phyloP scores from a whole-genome alignment of 2,329 filamentous ascomycete genomes.

The Neoscytalidium dimidiatum region DNA sequence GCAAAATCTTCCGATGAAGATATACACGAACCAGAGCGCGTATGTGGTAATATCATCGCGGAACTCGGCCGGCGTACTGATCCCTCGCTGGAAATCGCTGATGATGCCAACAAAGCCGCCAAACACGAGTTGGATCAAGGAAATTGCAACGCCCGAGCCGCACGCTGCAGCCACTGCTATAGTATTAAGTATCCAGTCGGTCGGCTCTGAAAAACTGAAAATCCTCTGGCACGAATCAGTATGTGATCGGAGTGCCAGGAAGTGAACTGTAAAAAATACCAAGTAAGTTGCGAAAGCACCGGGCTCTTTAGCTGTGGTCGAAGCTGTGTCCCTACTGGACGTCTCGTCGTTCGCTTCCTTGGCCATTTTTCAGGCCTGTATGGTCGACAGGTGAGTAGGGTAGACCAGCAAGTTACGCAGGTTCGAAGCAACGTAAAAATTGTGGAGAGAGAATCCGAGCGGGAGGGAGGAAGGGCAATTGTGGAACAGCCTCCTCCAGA shows the following conservation, averaged over 20 bases:
- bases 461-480: too few relatives aligned
- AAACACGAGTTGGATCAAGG: slow-evolving; percentile 56
- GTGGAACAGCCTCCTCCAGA: too few relatives aligned
- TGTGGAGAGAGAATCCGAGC: too few relatives aligned
- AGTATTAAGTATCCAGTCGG: slow-evolving; percentile 34
- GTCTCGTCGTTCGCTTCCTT: neutral
- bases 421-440: too few relatives aligned
- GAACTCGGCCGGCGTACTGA: slow-evolving; percentile 36
- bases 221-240: slow-evolving; percentile 29
- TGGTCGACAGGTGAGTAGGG: too few relatives aligned
- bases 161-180: slow-evolving; percentile 41
- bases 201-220: slow-evolving; percentile 37
- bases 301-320: neutral
- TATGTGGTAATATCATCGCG: slow-evolving; percentile 40
- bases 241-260: too few relatives aligned
- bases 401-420: too few relatives aligned
- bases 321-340: neutral
- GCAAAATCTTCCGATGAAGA: slow-evolving; percentile 27
- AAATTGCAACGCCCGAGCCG: slow-evolving; percentile 47
- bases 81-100: slow-evolving; percentile 43
- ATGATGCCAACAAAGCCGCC: slow-evolving; percentile 52
- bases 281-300: neutral
- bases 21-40: slow-evolving; percentile 43
- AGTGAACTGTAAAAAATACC: neutral
- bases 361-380: neutral